Base-by-base conservation (phyloP, 2,329 filamentous ascomycete species). In the Kalmusia sp. region DNA sequence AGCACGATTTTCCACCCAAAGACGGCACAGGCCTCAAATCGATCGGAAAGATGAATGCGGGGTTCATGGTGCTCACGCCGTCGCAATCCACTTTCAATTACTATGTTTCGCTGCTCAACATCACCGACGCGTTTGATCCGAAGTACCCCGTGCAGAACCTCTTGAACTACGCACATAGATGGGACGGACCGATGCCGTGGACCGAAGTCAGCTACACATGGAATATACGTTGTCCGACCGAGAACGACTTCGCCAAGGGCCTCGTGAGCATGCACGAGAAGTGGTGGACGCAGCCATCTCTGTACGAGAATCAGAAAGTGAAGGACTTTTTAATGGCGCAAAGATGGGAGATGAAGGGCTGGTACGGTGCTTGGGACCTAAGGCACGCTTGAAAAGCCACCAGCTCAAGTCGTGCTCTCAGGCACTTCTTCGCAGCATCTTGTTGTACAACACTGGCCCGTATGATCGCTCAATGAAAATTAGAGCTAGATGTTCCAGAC, bases 151-250 rank as follows among this genome's bases (percentile, higher is more conserved):
- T 76, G 59, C 74, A 77, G 52, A 73, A 73, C 31, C 57, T 75
- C 4, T 58, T 75, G 21, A 76, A 76, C 57, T 68, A 68, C 38
- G 70, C 67, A 7, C 75, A 77, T 52, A 46, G 65, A 6, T 55
- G 63, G 55, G 55, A 64, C 14, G 75, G 76, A 14, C 71, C 71
- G 15, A 77, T 77, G 75, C 75, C 75, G 2, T 77, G 75, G 74
- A 61, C 58, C n/a, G 63, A 69, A 48, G 49, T 78, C 6, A 55
- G 59, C 17, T 68, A 69, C 14, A 69, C 63, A 7, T 77, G 73
- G 73, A 77, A 77, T 46, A 68, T 75, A 9, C 67, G 73, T 39
- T 72, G 68, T 37, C 68, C 70, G 0, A 75, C 61, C 12, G 64
- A 72, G 43, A 63, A 64, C 22, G 75, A 77, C 48, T 52, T 76